phyloP scores from a whole-genome alignment of 352 stramenopile genomes.

The Blastocystis sp. region DNA sequence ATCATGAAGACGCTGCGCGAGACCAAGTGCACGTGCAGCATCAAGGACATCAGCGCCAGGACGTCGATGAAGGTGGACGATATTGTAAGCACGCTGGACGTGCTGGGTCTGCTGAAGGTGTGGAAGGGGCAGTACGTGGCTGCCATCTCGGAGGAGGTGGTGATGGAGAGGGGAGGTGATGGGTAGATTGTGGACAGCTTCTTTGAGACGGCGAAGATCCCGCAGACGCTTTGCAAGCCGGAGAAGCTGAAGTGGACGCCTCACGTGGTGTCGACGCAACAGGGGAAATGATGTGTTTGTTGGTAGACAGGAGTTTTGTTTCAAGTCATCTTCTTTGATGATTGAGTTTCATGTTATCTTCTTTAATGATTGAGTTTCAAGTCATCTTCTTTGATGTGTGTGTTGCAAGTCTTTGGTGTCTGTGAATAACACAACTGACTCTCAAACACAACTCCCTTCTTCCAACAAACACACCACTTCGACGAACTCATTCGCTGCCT shows the following conservation, averaged over 20 bases:
- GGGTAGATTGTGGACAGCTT: conserved; percentile 78
- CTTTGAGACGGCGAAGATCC: conserved; percentile 73
- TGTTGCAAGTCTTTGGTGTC: too few relatives aligned
- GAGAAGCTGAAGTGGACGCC: conserved; percentile 76
- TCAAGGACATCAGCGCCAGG: conserved; percentile 76
- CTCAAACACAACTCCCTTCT: too few relatives aligned
- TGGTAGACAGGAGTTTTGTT: background rate
- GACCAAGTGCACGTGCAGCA: conserved; percentile 78
- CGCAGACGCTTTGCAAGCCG: conserved; percentile 69
- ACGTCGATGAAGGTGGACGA: conserved; percentile 90
- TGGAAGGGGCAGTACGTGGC: conserved; percentile 98
- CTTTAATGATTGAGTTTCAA: too few relatives aligned
- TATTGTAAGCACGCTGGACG: conserved; percentile 96
- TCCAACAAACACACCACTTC: background rate
- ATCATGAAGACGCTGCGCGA: conserved; percentile 90
- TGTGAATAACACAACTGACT: too few relatives aligned
- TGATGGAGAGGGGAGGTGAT: conserved; percentile 79
- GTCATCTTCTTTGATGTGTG: too few relatives aligned
- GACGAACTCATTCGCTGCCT: background rate
- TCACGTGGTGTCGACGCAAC: background rate
- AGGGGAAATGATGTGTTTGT: conserved; percentile 2
- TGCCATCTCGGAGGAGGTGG: conserved; percentile 88
- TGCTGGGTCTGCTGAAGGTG: conserved; percentile 97
- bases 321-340: too few relatives aligned
- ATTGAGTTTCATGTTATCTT: too few relatives aligned